These are phyloP conservation scores for Cymodocea nodosa DNA, from an alignment of 116 monocot species.

Conservation along the genomic window DNA sequence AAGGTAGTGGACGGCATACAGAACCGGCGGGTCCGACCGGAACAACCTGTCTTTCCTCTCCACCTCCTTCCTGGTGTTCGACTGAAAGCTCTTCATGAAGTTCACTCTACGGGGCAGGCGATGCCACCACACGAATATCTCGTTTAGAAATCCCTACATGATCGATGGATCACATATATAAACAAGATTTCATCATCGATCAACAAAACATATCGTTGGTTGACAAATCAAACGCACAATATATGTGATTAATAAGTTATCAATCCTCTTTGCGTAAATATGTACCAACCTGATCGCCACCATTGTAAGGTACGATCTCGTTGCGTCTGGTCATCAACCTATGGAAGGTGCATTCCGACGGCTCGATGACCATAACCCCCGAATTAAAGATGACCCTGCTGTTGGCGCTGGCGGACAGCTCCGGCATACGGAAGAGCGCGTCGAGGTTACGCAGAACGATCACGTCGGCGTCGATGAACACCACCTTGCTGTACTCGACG, in stretches of 20 bases:
- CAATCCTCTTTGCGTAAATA: no score
- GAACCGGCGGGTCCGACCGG: constrained; percentile 19
- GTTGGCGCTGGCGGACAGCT: constrained; percentile 26
- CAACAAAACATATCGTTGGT: no score
- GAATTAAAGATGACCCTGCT: constrained; percentile 23
- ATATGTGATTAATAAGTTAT: neutral
- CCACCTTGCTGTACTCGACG: constrained; percentile 17
- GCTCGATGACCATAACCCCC: constrained; percentile 47
- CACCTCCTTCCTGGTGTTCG: constrained; percentile 6
- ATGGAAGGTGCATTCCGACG: constrained; percentile 29
- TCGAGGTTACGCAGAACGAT: constrained; percentile 27
- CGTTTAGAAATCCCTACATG: constrained; percentile 34
- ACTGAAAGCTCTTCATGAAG: constrained; percentile 22
- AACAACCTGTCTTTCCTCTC: constrained; percentile 6
- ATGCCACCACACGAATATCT: constrained; percentile 57
- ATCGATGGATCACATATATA: no score
- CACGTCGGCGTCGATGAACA: constrained; percentile 33
- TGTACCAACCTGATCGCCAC: constrained; percentile 36
- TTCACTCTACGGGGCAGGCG: constrained; percentile 28
- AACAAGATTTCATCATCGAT: no score
- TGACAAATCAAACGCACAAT: no score
- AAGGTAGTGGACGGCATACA: constrained; percentile 20
- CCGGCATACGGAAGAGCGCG: constrained; percentile 17
- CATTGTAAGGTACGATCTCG: constrained; percentile 37
- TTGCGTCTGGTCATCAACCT: constrained; percentile 13